Evolutionary conservation across 106 monocot species (phyloP).

Genomic region (Posidonia australis): DNA sequence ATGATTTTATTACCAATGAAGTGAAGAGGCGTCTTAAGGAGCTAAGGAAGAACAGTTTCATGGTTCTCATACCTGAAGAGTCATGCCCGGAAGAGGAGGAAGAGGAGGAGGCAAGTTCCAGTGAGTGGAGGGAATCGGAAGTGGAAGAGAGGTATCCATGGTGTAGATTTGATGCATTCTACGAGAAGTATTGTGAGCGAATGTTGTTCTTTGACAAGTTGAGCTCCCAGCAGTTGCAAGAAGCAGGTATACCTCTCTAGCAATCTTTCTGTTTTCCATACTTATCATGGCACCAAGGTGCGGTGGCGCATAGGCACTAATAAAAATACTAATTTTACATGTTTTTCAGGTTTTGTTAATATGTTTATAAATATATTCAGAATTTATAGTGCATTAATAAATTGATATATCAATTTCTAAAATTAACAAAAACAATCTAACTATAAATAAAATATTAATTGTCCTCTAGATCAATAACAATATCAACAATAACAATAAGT

Average conservation of each 20-base stretch:
- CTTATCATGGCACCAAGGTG: too few species aligned
- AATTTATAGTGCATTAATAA: too few species aligned
- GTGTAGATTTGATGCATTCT: constrained; percentile 60
- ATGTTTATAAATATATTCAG: too few species aligned
- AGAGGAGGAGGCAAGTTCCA: constrained; percentile 54
- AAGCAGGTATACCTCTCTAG: constrained; percentile 44
- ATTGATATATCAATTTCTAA: too few species aligned
- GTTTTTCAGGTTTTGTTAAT: too few species aligned
- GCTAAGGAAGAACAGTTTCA: constrained; percentile 92
- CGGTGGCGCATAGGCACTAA: too few species aligned
- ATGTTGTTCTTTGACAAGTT: constrained; percentile 89
- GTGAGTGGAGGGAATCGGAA: constrained; percentile 58
- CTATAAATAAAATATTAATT: too few species aligned
- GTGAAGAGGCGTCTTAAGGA: constrained; percentile 90
- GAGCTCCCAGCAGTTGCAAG: constrained; percentile 40
- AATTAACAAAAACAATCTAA: too few species aligned
- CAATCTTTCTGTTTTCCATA: too few species aligned
- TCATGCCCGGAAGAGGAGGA: constrained; percentile 43
- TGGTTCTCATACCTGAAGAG: constrained; percentile 94
- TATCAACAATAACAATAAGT: too few species aligned
- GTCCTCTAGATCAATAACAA: too few species aligned
- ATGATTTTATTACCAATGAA: constrained; percentile 94
- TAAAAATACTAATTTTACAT: too few species aligned
- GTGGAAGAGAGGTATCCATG: constrained; percentile 29
- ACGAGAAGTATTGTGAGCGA: constrained; percentile 65